These are phyloP conservation scores for Calamus simplicifolius DNA, from an alignment of 176 grass and related monocot genomes.

Conservation along the genomic window DNA sequence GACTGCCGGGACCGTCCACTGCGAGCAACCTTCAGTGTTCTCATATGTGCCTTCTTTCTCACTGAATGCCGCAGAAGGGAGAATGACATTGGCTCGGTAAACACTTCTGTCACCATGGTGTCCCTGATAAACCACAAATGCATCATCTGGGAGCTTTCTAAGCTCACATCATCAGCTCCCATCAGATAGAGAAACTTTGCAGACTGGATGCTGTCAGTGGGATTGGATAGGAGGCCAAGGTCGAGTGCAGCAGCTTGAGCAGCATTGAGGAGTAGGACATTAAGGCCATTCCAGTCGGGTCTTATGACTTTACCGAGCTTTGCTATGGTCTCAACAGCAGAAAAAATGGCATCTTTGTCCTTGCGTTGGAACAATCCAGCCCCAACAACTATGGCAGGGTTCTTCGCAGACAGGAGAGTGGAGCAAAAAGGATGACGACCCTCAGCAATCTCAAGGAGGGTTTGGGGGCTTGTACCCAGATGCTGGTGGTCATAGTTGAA, in stretches of 20 bases:
- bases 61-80: slow-evolving; percentile 89
- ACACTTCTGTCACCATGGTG: slow-evolving; percentile 92
- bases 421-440: slow-evolving; percentile 74
- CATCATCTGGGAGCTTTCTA: slow-evolving; percentile 88
- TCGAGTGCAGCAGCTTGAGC: slow-evolving; percentile 94
- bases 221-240: slow-evolving; percentile 73
- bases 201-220: slow-evolving; percentile 49
- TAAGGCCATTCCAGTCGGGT: slow-evolving; percentile 86
- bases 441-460: slow-evolving; percentile 76
- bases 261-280: slow-evolving; percentile 79
- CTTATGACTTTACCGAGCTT: slow-evolving; percentile 65
- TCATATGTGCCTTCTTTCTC: slow-evolving; percentile 98
- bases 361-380: slow-evolving; percentile 75
- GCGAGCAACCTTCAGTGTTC: slow-evolving; percentile 87
- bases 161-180: slow-evolving; percentile 83
- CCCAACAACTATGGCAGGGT: slow-evolving; percentile 83
- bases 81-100: slow-evolving; percentile 76
- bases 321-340: slow-evolving; percentile 54
- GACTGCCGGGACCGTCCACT: slow-evolving; percentile 91
- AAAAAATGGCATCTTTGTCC: slow-evolving; percentile 69
- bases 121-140: slow-evolving; percentile 94
- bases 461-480: slow-evolving; percentile 78
- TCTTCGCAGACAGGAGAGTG: slow-evolving; percentile 64
- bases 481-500: slow-evolving; percentile 93
- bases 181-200: slow-evolving; percentile 90